These are phyloP conservation scores for Leccinellum albellum DNA, from an alignment of 768 basidiomycete genomes.

Conservation along the genomic window DNA sequence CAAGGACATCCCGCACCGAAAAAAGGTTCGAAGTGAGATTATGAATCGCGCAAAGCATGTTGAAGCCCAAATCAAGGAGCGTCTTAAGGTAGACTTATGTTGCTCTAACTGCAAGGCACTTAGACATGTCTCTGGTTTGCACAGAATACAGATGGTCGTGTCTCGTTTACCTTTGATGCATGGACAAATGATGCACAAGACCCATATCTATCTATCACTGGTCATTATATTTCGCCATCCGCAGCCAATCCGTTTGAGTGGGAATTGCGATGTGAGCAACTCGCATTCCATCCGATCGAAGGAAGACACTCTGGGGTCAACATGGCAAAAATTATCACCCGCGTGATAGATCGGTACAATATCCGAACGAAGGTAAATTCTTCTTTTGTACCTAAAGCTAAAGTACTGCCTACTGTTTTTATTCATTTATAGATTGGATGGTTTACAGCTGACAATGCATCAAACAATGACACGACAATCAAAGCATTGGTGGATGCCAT, in stretches of 20 bases:
- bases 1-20: not conserved
- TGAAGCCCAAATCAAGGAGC: not conserved
- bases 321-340: not conserved
- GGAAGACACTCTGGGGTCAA: not conserved
- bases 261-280: not conserved
- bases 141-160: not conserved
- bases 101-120: too few species aligned
- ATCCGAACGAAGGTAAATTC: too few species aligned
- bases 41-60: not conserved
- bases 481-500: too few species aligned
- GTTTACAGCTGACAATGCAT: too few species aligned
- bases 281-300: not conserved
- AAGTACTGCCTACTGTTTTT: too few species aligned
- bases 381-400: too few species aligned
- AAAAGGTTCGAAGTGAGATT: not conserved
- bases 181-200: slow-evolving; percentile 14
- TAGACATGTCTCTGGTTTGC: too few species aligned
- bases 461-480: too few species aligned
- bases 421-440: too few species aligned
- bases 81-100: not conserved
- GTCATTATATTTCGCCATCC: slow-evolving; percentile 10
- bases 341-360: not conserved
- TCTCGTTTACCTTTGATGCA: slow-evolving; percentile 12
- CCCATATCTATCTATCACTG: slow-evolving; percentile 16
- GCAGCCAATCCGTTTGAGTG: not conserved